Conservation (phyloP, 225 moss, liverwort and hornwort species). For the Sphagnum contortum region DNA sequence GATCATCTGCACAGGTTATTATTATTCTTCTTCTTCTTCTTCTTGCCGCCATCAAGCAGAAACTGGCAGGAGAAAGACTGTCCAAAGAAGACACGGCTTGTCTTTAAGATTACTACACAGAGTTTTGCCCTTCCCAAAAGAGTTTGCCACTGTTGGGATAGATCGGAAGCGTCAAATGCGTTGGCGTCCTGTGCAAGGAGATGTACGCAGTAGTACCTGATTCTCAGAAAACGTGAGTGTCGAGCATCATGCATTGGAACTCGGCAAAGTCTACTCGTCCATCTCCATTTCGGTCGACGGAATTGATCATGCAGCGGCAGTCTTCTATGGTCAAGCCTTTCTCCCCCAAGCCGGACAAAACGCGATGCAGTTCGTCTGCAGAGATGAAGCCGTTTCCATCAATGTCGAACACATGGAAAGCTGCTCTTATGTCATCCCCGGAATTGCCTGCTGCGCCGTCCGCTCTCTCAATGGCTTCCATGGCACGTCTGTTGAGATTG, state of each 20-base stretch:
- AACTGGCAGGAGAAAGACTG: too few relatives aligned
- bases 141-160: too few relatives aligned
- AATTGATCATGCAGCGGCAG: constrained; percentile 31
- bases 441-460: constrained; percentile 9
- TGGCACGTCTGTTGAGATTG: constrained; percentile 17
- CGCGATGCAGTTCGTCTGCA: constrained; percentile 27
- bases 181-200: too few relatives aligned
- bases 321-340: constrained; percentile 29
- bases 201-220: too few relatives aligned
- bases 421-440: constrained; percentile 13
- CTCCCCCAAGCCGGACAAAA: constrained; percentile 32
- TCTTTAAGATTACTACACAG: too few relatives aligned
- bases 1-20: too few relatives aligned
- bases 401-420: constrained; percentile 36
- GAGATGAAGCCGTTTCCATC: constrained; percentile 37
- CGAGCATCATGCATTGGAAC: constrained; percentile 40
- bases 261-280: constrained; percentile 33
- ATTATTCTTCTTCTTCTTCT: too few relatives aligned
- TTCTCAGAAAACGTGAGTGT: constrained; percentile 7
- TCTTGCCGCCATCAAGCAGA: too few relatives aligned
- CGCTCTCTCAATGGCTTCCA: constrained; percentile 15
- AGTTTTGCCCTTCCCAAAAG: too few relatives aligned
- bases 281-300: constrained; percentile 35
- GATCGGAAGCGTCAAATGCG: too few relatives aligned
- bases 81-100: too few relatives aligned